phyloP scores from a whole-genome alignment of 345 rosid genomes.

The Gossypium mustelinum region DNA sequence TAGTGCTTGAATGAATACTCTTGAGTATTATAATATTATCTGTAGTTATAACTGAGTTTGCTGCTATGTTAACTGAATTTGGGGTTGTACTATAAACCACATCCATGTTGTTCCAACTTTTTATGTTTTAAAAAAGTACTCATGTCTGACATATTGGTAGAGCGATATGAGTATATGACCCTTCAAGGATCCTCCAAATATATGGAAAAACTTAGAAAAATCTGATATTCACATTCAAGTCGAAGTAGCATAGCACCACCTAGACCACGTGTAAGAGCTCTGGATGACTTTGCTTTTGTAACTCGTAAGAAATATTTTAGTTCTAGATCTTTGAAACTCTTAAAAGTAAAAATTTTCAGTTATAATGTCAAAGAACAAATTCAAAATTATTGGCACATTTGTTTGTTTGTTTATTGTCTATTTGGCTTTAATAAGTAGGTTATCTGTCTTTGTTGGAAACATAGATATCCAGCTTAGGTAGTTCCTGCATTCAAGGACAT shows the following conservation, averaged over 20 bases:
- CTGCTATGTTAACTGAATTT: neutral
- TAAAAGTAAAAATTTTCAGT: neutral
- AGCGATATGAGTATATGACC: no score
- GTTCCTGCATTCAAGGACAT: neutral
- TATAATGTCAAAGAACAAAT: constrained; percentile 1
- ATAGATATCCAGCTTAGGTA: neutral
- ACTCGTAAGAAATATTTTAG: neutral
- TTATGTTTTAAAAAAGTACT: no score
- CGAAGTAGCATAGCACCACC: no score
- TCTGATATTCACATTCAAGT: no score
- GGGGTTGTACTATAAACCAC: neutral
- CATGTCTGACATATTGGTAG: no score
- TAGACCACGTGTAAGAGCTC: neutral
- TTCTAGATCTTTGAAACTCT: neutral
- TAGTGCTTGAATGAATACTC: neutral
- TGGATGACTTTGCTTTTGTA: neutral
- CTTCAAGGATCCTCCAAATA: no score
- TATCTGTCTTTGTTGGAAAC: neutral
- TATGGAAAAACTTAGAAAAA: no score
- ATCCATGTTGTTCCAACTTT: neutral
- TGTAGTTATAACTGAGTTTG: neutral
- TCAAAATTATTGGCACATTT: neutral
- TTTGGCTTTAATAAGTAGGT: neutral
- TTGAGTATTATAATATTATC: neutral
- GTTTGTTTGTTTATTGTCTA: neutral